Evolutionary conservation across 768 basidiomycete genomes (phyloP), one percentile per base, ranked within the genome.

Genomic region (Crucibulum laeve): DNA sequence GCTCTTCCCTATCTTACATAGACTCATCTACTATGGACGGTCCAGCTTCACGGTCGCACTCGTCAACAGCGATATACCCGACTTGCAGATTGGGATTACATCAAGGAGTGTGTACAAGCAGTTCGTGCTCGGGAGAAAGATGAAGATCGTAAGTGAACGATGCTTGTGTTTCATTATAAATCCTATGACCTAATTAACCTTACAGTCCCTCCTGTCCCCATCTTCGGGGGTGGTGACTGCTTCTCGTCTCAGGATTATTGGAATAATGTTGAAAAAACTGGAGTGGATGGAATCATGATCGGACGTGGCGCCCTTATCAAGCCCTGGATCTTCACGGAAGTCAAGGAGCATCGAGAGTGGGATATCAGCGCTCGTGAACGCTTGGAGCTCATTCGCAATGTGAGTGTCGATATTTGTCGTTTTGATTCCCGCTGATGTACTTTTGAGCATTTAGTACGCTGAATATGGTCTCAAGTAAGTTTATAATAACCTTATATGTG

Each of bases 161-260:
- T 36, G 24, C n/a, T n/a, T 14, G 32, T 35, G 28, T 28, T 38
- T 40, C 23, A 21, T n/a, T 42, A n/a, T n/a, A n/a, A n/a, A n/a
- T 40, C 11, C 28, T 46, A 17, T 10, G 11, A 11, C 36, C 42
- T 36, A 7, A 22, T 41, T 40, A 7, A 4, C 38, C 34, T 14
- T 19, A 13, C 50, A 89, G 87, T 94, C 11, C 73, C 83, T 0
- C 77, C 87, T 0, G 73, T 97, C n/a, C 94, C 94, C 0, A 93
- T 99, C 35, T 95, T 97, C 50, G 96, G 96, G 5, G 92, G 92
- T 21, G 96, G 96, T 0, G 96, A 99, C 59, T 89, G 87, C 51
- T 99, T 88, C 69, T 94, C 92, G 2, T 80, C 88, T 4, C 71
- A 86, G 45, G 84, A 79, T 45, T 94, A 94, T 61, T 88, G 87